Conservation (phyloP, 306 rosid species). For the Canavalia gladiata region DNA sequence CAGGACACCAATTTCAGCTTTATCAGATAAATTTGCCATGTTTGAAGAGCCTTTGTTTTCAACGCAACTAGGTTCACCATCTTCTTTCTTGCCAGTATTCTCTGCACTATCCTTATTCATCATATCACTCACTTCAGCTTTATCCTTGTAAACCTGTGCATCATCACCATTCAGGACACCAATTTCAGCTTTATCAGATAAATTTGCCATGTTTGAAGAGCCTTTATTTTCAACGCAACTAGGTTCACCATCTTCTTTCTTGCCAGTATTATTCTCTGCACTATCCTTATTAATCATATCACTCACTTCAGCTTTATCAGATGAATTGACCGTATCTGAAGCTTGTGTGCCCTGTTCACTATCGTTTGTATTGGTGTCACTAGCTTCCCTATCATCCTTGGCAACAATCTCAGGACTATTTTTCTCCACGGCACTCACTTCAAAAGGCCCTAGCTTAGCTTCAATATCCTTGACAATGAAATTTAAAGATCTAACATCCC, state of each 20-base stretch:
- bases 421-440: conserved; percentile 32
- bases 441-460: conserved; percentile 64
- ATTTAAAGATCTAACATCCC: conserved; percentile 72
- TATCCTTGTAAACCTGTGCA: conserved; percentile 10
- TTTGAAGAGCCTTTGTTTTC: conserved; percentile 36
- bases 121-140: conserved; percentile 2
- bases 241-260: conserved; percentile 35
- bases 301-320: conserved; percentile 42
- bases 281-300: neutral
- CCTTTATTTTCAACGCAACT: conserved; percentile 8
- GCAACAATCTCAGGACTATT: neutral
- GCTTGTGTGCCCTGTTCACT: conserved; percentile 23
- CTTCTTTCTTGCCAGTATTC: conserved; percentile 33
- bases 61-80: neutral
- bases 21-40: conserved; percentile 30
- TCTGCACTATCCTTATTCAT: conserved; percentile 15
- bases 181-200: conserved; percentile 44
- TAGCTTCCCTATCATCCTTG: conserved; percentile 21
- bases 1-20: conserved; percentile 29
- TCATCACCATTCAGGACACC: neutral
- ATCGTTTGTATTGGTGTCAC: conserved; percentile 11
- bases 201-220: conserved; percentile 23
- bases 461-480: conserved; percentile 66
- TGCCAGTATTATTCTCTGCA: conserved; percentile 24
- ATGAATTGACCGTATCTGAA: conserved; percentile 33